Evolutionary conservation across 1,139 yeast genomes (phyloP).

Genomic region (Scheffersomyces segobiensis): DNA sequence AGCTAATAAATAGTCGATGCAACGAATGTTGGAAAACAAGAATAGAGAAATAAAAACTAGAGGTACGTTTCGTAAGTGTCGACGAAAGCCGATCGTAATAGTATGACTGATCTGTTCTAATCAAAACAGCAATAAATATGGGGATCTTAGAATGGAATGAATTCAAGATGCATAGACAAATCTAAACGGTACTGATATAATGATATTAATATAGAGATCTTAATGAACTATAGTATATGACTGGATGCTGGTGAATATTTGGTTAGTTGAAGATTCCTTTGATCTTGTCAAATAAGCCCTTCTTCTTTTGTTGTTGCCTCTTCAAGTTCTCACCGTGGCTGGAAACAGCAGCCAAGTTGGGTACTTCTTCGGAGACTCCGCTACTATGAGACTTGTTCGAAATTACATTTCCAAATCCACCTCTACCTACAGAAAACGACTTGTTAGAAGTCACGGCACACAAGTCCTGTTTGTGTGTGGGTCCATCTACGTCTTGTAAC

Average conservation of each 20-base stretch:
- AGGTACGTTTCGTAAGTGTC: neutral
- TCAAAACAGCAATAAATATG: neutral
- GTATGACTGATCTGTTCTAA: neutral
- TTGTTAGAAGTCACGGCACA: slow-evolving; percentile 39
- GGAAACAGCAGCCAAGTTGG: slow-evolving; percentile 15
- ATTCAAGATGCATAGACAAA: neutral
- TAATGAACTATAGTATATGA: neutral
- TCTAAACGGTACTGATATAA: neutral
- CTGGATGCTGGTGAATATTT: neutral
- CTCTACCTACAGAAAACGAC: slow-evolving; percentile 47
- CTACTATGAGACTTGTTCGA: slow-evolving; percentile 16
- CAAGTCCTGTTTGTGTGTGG: slow-evolving; percentile 23
- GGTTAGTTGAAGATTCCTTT: slow-evolving; percentile 26
- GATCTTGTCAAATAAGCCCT: slow-evolving; percentile 33
- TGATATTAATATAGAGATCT: neutral
- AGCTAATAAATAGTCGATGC: slow-evolving; percentile 1
- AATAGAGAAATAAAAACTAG: neutral
- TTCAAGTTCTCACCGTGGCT: slow-evolving; percentile 15
- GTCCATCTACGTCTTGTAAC: slow-evolving; percentile 67
- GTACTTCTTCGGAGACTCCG: slow-evolving; percentile 8
- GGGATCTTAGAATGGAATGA: neutral
- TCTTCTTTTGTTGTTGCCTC: slow-evolving; percentile 16
- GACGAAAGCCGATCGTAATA: neutral
- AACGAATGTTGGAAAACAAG: neutral
- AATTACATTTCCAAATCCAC: slow-evolving; percentile 52